A percentile compares a stretch with the other conserved stretches of the same genome.
Evolutionary conservation across 495 filamentous ascomycete species (phyloP).

Genomic region (Penicillium cosmopolitanum): DNA sequence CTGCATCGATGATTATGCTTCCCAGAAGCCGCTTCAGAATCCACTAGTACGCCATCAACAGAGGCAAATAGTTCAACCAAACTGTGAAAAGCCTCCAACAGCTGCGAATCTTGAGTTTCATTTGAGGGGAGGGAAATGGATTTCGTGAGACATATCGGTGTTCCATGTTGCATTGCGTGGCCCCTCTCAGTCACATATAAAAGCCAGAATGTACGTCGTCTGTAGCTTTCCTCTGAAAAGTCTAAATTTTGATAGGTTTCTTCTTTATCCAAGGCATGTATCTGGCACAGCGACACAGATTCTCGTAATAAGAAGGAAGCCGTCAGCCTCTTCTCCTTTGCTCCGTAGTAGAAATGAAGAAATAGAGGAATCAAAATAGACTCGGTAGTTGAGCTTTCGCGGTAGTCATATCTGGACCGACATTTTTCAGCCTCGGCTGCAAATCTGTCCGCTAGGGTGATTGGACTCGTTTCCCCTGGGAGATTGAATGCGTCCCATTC

Average conservation of each 20-base stretch:
- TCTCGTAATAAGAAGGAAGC: slow-evolving; percentile 2
- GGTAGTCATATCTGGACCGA: slow-evolving; percentile 6
- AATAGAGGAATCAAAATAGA: slow-evolving; percentile 4
- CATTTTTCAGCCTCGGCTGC: slow-evolving; percentile 4
- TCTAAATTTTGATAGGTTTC: not conserved
- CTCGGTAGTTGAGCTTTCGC: slow-evolving; percentile 1
- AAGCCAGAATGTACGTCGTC: slow-evolving; percentile 4
- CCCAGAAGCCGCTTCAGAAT: not conserved
- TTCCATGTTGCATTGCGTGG: slow-evolving; percentile 8
- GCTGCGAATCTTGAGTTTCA: not conserved
- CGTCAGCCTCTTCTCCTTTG: slow-evolving; percentile 4
- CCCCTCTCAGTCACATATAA: slow-evolving; percentile 8
- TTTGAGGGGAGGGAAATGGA: not conserved
- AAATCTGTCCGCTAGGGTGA: slow-evolving; percentile 4
- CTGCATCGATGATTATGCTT: not conserved
- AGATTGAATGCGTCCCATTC: not conserved
- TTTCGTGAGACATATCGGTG: not conserved
- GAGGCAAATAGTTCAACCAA: not conserved
- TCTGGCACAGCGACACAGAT: slow-evolving; percentile 2
- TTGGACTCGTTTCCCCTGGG: not conserved
- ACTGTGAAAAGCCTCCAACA: not conserved
- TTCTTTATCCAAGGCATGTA: not conserved
- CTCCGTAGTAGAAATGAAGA: slow-evolving; percentile 6
- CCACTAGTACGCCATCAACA: not conserved
- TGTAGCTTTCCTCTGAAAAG: not conserved